Evolutionary conservation across 108 stramenopile species (phyloP), one percentile per base, ranked within the genome.

Genomic region (Skeletonema menzelii): DNA sequence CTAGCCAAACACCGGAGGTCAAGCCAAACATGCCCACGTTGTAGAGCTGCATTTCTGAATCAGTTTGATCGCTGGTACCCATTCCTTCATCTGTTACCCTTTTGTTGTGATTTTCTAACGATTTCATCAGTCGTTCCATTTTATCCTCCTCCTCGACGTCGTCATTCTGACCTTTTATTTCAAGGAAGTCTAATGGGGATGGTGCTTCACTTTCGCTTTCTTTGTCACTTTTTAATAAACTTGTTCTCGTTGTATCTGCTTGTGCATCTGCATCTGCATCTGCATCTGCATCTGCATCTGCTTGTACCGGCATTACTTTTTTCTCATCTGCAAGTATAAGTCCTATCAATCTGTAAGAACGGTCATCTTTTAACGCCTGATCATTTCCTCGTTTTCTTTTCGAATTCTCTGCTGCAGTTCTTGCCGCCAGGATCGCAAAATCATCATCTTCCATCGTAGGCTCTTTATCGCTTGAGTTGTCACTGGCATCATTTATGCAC

Each of bases 1-100:
- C 93, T 0, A 91, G 64, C 82, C 87, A 94, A 62, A 85, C 80
- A 6, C 93, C 93, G 37, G 82, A 83, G 8, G 80, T 79, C 20
- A 91, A 56, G 57, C 87, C 89, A 24, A 88, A 79, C 58, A 93
- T 66, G 22, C 67, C 82, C 6, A 86, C 76, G 1, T 72, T 20
- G 69, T 87, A 80, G 35, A 64, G 67, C 35, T 83, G 40, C 63
- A 91, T 76, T 22, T 22, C 34, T 12, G 49, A 14, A 27, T 55
- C 28, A 8, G 14, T 40, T 24, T 56, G 11, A 47, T 35, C 69
- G 19, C 20, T 57, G 13, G n/a, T 11, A n/a, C 72, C 66, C 26
- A 17, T 35, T 20, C 44, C 73, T 24, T 65, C 60, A 12, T 58
- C 68, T n/a, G 63, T 76, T 64, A 58, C 82, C 49, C 22, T 47